These are phyloP conservation scores for Aspergillus baeticus DNA, from an alignment of 495 filamentous ascomycete genomes.

Conservation along the genomic window DNA sequence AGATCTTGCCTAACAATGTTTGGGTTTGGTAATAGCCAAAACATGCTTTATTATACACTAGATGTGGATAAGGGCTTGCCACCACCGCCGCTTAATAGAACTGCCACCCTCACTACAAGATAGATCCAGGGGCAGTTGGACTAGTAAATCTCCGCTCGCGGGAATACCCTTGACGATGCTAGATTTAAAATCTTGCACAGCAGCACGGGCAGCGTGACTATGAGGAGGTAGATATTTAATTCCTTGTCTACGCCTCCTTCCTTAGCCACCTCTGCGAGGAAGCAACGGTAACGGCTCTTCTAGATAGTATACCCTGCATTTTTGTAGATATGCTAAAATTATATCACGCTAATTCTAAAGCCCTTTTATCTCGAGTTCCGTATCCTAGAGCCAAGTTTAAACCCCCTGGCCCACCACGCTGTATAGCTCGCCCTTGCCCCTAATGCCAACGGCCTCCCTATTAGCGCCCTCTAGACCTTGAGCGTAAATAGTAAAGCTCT, in stretches of 20 bases:
- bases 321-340: conserved; percentile 11
- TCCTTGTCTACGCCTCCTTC: conserved; percentile 15
- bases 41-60: not conserved
- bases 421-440: conserved; percentile 1
- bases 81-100: conserved; percentile 11
- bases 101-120: too few species aligned
- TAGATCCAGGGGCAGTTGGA: conserved; percentile 15
- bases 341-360: conserved; percentile 15
- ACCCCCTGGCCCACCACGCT: conserved; percentile 9
- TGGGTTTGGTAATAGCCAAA: not conserved
- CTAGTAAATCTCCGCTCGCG: conserved; percentile 4
- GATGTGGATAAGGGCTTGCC: conserved; percentile 13
- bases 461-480: conserved; percentile 16
- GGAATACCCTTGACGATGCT: conserved; percentile 10
- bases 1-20: not conserved
- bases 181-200: conserved; percentile 14
- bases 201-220: conserved; percentile 7
- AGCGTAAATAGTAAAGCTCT: not conserved
- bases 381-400: conserved; percentile 16
- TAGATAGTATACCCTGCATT: conserved; percentile 15
- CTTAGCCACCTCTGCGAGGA: conserved; percentile 13
- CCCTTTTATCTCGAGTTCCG: too few species aligned
- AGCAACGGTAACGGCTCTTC: conserved; percentile 3
- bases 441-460: conserved; percentile 8
- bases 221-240: conserved; percentile 17